Conservation (phyloP, 192 early-diverging fungal genomes). For the Diversispora epigaea region DNA sequence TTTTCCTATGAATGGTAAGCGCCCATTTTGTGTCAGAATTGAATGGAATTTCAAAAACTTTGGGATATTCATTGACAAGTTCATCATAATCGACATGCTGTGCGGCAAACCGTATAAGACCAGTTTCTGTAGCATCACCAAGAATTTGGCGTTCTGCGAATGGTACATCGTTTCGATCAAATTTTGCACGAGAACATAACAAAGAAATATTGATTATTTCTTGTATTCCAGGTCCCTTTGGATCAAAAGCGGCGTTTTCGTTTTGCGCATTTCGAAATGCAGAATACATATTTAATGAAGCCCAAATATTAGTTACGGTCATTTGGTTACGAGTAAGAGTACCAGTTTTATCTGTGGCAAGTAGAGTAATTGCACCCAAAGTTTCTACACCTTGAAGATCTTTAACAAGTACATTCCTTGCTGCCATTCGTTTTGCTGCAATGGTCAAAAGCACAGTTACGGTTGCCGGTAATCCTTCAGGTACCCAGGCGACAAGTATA, state of each 20-base stretch:
- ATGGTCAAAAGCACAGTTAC: conserved; percentile 93
- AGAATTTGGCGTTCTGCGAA: conserved; percentile 77
- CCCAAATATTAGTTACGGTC: conserved; percentile 93
- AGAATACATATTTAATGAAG: conserved; percentile 64
- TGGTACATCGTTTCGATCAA: conserved; percentile 87
- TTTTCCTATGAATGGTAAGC: conserved; percentile 83
- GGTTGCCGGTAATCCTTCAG: conserved; percentile 91
- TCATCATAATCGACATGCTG: conserved; percentile 77
- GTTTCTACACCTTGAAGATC: conserved; percentile 96
- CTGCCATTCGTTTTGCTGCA: conserved; percentile 93
- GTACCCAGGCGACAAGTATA: conserved; percentile 86
- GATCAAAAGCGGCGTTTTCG: conserved; percentile 51
- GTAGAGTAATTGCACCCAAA: conserved; percentile 91
- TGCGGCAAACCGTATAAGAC: conserved; percentile 81
- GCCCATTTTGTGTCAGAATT: conserved; percentile 96
- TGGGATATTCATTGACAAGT: conserved; percentile 65
- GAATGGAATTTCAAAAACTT: conserved; percentile 95
- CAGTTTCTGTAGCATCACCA: conserved; percentile 95
- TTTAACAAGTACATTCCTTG: conserved; percentile 89
- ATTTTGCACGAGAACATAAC: conserved; percentile 84
- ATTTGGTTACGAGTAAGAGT: conserved; percentile 97
- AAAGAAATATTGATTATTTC: conserved; percentile 81
- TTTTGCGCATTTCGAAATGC: conserved; percentile 47
- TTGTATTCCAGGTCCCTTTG: conserved; percentile 57
- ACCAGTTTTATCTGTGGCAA: conserved; percentile 98